phyloP scores from a whole-genome alignment of 805 yeast genomes.

The Yarrowia sp. region DNA sequence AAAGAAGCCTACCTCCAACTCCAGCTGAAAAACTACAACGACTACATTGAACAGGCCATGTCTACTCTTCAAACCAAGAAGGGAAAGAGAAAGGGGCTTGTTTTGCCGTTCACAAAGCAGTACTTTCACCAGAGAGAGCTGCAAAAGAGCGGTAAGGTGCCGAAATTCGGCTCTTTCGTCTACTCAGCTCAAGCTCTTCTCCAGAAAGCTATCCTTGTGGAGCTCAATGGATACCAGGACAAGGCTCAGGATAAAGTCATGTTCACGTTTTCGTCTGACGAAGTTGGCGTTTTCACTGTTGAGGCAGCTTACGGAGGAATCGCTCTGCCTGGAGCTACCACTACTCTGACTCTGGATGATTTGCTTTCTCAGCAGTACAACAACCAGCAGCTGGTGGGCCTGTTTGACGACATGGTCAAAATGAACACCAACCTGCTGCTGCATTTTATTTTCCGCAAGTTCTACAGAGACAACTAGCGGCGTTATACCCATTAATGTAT shows the following conservation, averaged over 20 bases:
- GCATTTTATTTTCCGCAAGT: conserved; percentile 69
- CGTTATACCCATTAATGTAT: not conserved
- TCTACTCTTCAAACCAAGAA: conserved; percentile 47
- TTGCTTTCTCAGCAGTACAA: conserved; percentile 74
- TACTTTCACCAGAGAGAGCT: conserved; percentile 72
- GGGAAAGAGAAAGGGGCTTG: conserved; percentile 35
- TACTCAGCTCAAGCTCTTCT: conserved; percentile 71
- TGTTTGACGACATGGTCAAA: conserved; percentile 66
- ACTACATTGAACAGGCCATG: conserved; percentile 52
- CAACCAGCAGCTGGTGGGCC: conserved; percentile 49
- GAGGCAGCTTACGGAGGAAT: conserved; percentile 68
- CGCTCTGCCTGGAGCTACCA: conserved; percentile 54
- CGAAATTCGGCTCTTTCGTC: conserved; percentile 73
- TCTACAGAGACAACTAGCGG: conserved; percentile 51
- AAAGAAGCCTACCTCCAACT: conserved; percentile 47
- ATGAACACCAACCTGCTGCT: conserved; percentile 69
- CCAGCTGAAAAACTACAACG: conserved; percentile 46
- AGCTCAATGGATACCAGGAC: conserved; percentile 52
- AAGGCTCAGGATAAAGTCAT: conserved; percentile 61
- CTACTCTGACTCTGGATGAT: conserved; percentile 64
- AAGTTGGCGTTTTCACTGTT: conserved; percentile 66
- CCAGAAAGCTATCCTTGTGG: conserved; percentile 67
- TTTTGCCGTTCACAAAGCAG: conserved; percentile 63
- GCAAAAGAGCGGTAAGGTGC: conserved; percentile 61
- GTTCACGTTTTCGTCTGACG: conserved; percentile 73